A percentile compares a stretch with the other conserved stretches of the same genome.
phyloP scores from a whole-genome alignment of 306 rosid genomes.

The Cucumis cinereus region DNA sequence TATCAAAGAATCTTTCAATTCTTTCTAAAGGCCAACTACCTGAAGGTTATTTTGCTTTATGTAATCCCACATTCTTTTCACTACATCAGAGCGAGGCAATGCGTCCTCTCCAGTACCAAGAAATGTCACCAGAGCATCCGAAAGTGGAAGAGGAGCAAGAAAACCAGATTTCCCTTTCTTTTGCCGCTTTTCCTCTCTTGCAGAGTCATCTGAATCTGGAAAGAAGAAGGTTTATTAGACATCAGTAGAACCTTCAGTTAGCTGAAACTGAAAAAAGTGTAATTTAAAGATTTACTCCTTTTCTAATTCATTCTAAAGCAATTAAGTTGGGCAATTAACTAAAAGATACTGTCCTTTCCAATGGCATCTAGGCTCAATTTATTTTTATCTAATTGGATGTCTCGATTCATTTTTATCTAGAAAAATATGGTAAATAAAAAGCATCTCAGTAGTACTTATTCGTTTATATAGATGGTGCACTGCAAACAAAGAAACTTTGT shows the following conservation, averaged over 20 bases:
- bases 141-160: constrained; percentile 65
- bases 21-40: constrained; percentile 24
- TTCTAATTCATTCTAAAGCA: neutral
- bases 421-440: neutral
- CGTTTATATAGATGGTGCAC: neutral
- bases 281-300: neutral
- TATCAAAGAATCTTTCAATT: constrained; percentile 6
- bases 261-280: neutral
- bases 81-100: constrained; percentile 43
- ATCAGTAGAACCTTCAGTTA: neutral
- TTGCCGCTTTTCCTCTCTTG: constrained; percentile 46
- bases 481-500: neutral
- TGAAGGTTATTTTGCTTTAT: constrained; percentile 65
- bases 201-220: constrained; percentile 27
- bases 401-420: neutral
- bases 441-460: neutral
- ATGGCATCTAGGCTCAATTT: neutral
- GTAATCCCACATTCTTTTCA: constrained; percentile 72
- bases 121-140: constrained; percentile 56
- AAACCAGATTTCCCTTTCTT: constrained; percentile 60
- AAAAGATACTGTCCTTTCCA: neutral
- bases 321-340: neutral
- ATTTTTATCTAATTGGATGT: neutral
- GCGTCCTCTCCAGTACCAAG: constrained; percentile 61
- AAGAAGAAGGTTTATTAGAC: neutral